Percentiles rank a stretch among this genome's conserved stretches.
phyloP scores from a whole-genome alignment of 257 asterid species.

The Solanum chmielewskii region DNA sequence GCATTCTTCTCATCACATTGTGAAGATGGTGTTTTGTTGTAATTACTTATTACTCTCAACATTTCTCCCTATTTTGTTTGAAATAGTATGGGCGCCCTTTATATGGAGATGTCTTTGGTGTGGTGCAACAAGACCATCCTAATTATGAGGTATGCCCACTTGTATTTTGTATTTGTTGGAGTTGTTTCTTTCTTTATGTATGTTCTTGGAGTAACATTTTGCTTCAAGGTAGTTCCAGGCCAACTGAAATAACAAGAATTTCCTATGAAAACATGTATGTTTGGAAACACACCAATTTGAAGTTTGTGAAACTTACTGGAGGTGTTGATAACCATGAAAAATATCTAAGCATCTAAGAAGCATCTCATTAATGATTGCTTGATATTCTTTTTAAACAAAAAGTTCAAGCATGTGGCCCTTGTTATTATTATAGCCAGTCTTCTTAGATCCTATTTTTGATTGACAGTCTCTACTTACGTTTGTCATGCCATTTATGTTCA shows the following conservation, averaged over 20 bases:
- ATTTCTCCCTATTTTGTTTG: neutral
- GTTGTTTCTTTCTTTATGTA: neutral
- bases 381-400: neutral
- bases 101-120: slow-evolving; percentile 94
- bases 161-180: neutral
- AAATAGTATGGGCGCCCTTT: slow-evolving; percentile 73
- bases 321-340: neutral
- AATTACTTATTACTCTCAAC: neutral
- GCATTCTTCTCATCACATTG: neutral
- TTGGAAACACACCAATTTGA: neutral
- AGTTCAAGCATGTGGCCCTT: neutral
- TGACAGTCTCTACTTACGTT: neutral
- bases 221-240: neutral
- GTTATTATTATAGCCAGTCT: neutral
- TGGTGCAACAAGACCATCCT: slow-evolving; percentile 68
- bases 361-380: neutral
- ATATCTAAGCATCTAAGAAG: neutral
- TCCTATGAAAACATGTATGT: neutral
- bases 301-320: neutral
- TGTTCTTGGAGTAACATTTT: neutral
- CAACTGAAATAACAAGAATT: neutral
- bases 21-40: neutral
- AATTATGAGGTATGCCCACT: slow-evolving; percentile 54
- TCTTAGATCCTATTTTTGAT: neutral
- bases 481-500: neutral